These are phyloP conservation scores for Aureobasidium subglaciale DNA, from an alignment of 2,329 filamentous ascomycete species.

Conservation along the genomic window DNA sequence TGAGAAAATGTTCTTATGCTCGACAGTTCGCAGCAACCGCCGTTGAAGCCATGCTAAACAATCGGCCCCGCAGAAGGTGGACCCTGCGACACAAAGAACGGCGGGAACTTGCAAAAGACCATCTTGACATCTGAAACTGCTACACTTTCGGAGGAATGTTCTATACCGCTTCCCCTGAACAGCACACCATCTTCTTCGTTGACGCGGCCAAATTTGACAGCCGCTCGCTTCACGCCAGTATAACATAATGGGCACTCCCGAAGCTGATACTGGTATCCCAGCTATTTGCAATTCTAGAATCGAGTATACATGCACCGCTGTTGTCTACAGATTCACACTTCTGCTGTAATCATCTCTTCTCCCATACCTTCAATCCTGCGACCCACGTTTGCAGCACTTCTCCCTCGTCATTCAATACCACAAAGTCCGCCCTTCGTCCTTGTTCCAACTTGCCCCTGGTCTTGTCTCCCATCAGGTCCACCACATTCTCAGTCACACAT, in stretches of 20 bases:
- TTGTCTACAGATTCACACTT: neutral
- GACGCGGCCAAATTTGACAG: neutral
- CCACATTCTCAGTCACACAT: slow-evolving; percentile 46
- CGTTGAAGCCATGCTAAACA: slow-evolving; percentile 8
- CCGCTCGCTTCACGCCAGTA: neutral
- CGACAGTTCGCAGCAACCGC: slow-evolving; percentile 11
- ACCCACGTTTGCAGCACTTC: slow-evolving; percentile 47
- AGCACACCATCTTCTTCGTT: neutral
- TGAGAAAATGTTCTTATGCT: neutral
- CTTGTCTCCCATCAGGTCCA: slow-evolving; percentile 42
- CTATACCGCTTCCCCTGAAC: neutral
- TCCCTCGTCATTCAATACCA: slow-evolving; percentile 40
- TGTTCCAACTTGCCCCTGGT: slow-evolving; percentile 37
- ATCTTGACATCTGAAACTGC: neutral
- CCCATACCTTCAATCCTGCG: slow-evolving; percentile 42
- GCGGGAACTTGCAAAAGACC: neutral
- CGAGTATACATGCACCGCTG: neutral
- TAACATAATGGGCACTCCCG: neutral
- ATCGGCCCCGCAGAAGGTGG: slow-evolving; percentile 1
- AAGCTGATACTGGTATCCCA: neutral
- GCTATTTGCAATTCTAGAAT: too few species aligned
- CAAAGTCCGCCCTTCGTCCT: slow-evolving; percentile 44
- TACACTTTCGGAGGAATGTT: neutral
- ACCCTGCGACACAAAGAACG: neutral
- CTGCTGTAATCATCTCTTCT: slow-evolving; percentile 21